Evolutionary conservation across 73 alveolate genomes (phyloP).

Genomic region (Durusdinium trenchii): DNA sequence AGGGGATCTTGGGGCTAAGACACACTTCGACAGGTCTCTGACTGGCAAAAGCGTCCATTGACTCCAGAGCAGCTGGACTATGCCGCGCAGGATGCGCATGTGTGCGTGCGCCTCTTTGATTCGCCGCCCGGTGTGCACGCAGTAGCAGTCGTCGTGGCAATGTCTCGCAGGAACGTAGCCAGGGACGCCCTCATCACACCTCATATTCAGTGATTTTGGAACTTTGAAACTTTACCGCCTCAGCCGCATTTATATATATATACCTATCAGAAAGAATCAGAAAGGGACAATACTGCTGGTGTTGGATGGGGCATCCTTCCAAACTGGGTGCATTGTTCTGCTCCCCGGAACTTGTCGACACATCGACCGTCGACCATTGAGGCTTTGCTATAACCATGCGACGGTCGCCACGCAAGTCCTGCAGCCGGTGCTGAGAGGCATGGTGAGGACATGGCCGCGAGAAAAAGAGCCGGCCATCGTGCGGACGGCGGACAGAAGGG

Average conservation of each 20-base stretch:
- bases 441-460: slow-evolving; percentile 61
- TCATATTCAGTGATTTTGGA: neutral
- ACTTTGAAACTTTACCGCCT: neutral
- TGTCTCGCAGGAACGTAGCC: too few relatives aligned
- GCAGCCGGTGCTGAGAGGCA: slow-evolving; percentile 34
- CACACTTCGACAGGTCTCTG: slow-evolving; percentile 47
- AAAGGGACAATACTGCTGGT: neutral
- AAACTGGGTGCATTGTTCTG: too few relatives aligned
- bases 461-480: too few relatives aligned
- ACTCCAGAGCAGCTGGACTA: slow-evolving; percentile 85
- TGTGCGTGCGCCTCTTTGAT: slow-evolving; percentile 83
- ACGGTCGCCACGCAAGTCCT: slow-evolving; percentile 86
- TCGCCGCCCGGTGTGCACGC: neutral
- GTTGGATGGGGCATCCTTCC: too few relatives aligned
- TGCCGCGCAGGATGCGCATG: slow-evolving; percentile 90
- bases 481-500: too few relatives aligned
- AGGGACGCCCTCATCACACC: neutral
- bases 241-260: neutral
- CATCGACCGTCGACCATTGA: neutral
- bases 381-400: slow-evolving; percentile 95
- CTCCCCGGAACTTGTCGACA: neutral
- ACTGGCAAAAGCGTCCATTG: slow-evolving; percentile 79
- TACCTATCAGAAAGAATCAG: too few relatives aligned
- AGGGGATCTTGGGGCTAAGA: neutral
- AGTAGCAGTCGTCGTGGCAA: neutral